A percentile compares a stretch with the other conserved stretches of the same genome.
These are phyloP conservation scores for Penicillium cinerascens DNA, from an alignment of 495 filamentous ascomycete species.

Conservation along the genomic window DNA sequence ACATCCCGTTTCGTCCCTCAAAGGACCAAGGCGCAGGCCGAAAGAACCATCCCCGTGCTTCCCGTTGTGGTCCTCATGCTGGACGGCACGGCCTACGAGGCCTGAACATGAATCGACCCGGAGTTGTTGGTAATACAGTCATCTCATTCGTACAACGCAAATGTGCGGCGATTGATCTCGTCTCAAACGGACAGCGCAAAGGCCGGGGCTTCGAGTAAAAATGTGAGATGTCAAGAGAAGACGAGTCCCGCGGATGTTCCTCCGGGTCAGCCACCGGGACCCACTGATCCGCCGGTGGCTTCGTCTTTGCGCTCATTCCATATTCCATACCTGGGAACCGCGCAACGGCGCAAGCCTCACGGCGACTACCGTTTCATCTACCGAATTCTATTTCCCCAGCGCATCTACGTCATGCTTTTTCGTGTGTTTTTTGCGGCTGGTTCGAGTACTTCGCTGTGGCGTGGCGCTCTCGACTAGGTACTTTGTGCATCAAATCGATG, in stretches of 20 bases:
- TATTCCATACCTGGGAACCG: slow-evolving; percentile 16
- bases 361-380: slow-evolving; percentile 23
- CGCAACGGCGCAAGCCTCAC: slow-evolving; percentile 18
- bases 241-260: not conserved
- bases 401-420: not conserved
- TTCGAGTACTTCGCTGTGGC: not conserved
- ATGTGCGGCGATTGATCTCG: not conserved
- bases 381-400: not conserved
- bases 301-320: not conserved
- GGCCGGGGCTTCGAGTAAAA: slow-evolving; percentile 14
- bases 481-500: not conserved
- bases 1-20: not conserved
- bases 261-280: slow-evolving; percentile 21
- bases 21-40: not conserved
- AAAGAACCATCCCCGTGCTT: not conserved
- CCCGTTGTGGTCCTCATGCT: not conserved
- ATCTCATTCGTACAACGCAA: not conserved
- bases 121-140: not conserved
- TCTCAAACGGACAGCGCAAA: not conserved
- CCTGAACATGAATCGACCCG: not conserved
- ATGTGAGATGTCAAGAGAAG: slow-evolving; percentile 31
- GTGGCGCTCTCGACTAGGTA: not conserved
- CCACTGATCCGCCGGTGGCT: slow-evolving; percentile 12
- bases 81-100: not conserved
- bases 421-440: slow-evolving; percentile 6